Conservation (phyloP, 2,329 filamentous ascomycete species). For the Xylaria multiplex region DNA sequence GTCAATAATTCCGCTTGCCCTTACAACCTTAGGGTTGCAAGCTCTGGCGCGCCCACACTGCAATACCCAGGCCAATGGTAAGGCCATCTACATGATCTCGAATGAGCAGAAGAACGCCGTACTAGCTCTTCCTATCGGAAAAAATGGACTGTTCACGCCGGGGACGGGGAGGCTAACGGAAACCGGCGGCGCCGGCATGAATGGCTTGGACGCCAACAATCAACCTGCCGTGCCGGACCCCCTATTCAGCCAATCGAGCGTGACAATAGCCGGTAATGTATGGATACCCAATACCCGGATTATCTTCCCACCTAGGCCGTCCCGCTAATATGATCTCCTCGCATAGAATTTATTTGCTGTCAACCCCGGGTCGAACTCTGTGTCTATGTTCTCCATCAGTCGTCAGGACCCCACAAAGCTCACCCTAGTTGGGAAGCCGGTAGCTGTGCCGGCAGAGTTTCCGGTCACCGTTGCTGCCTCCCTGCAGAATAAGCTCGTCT, state of each 20-base stretch:
- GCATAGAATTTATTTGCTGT: constrained; percentile 63
- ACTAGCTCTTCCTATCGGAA: constrained; percentile 18
- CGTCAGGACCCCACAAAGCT: constrained; percentile 56
- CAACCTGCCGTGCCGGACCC: constrained; percentile 54
- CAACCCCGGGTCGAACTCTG: constrained; percentile 63
- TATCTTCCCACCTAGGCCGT: background rate
- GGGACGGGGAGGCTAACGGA: constrained; percentile 13
- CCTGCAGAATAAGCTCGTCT: constrained; percentile 21
- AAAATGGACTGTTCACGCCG: constrained; percentile 9
- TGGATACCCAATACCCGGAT: constrained; percentile 14
- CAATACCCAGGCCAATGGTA: constrained; percentile 13
- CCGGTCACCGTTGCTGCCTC: constrained; percentile 63
- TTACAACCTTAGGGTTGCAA: constrained; percentile 18
- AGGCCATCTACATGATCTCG: constrained; percentile 27
- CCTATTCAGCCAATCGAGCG: constrained; percentile 60
- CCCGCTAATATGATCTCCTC: constrained; percentile 17
- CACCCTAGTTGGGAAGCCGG: constrained; percentile 55
- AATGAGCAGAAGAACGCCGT: constrained; percentile 24
- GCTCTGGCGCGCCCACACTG: constrained; percentile 8
- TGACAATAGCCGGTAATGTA: constrained; percentile 63
- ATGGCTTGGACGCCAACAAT: background rate
- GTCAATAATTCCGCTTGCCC: constrained; percentile 6
- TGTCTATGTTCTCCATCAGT: constrained; percentile 61
- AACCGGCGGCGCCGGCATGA: constrained; percentile 23
- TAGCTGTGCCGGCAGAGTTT: constrained; percentile 60